Evolutionary conservation across 306 rosid species (phyloP).

Genomic region (Trichosanthes truncata): DNA sequence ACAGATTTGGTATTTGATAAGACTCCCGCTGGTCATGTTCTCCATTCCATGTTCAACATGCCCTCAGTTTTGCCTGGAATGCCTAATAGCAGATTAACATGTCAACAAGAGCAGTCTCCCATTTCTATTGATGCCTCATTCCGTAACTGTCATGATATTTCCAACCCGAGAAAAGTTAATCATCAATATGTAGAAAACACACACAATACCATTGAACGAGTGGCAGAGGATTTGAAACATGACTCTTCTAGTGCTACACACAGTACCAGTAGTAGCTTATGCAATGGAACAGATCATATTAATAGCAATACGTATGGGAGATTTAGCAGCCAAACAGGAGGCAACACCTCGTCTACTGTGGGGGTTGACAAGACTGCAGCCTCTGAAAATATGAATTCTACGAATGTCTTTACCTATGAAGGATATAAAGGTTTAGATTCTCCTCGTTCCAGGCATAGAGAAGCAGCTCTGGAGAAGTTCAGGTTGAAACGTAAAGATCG

Average conservation of each 20-base stretch:
- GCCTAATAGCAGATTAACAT: constrained; percentile 19
- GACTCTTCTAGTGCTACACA: constrained; percentile 32
- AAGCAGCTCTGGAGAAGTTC: constrained; percentile 65
- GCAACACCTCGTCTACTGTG: constrained; percentile 22
- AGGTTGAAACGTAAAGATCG: constrained; percentile 59
- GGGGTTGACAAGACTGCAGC: constrained; percentile 16
- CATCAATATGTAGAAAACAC: constrained; percentile 24
- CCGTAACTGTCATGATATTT: constrained; percentile 27
- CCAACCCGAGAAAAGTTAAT: constrained; percentile 24
- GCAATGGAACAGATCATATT: constrained; percentile 16
- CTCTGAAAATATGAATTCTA: constrained; percentile 21
- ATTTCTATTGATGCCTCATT: constrained; percentile 20
- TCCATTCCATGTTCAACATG: constrained; percentile 23
- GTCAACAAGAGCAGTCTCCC: constrained; percentile 30
- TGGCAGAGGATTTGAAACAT: constrained; percentile 14
- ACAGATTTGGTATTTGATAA: constrained; percentile 23
- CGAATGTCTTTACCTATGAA: constrained; percentile 17
- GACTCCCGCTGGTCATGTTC: constrained; percentile 16
- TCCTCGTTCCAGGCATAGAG: constrained; percentile 41
- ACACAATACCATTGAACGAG: background rate
- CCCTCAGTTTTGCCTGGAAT: constrained; percentile 24
- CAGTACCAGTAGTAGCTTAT: constrained; percentile 24
- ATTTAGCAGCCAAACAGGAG: constrained; percentile 32
- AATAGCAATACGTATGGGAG: constrained; percentile 26
- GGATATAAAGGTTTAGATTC: constrained; percentile 26